Base-by-base conservation (phyloP, 352 stramenopile species). In the Globisporangium nunn region DNA sequence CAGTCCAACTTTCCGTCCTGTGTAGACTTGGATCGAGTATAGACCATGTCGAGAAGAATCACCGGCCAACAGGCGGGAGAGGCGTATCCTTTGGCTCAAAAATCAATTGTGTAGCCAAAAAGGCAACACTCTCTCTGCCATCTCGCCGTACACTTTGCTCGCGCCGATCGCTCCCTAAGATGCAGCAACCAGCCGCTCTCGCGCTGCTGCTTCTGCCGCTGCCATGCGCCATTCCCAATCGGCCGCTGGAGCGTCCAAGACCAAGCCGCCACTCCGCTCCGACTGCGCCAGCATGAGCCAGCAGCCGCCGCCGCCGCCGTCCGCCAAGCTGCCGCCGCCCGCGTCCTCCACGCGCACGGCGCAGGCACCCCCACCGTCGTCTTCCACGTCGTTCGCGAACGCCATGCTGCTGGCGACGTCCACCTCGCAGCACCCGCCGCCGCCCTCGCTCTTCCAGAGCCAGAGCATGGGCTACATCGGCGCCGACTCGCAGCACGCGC, bases 401-500 rank as follows among this genome's bases (percentile, higher is more conserved):
- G 39, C 23, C 18, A 54, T 51, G 44, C 44, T 59, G 12, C 44
- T 54, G 39, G 29, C 56, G 39, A 40, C 53, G 37, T 50, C 58
- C 2, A 12, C 35, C 35, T 4, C 35, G 8, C 35, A 41, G 10
- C 35, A 41, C 11, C 11, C 2, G 37, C 37, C 15, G 11, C 58
- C 52, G 11, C 58, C 54, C 8, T 53, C 58, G 43, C 45, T 49
- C 29, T 52, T 63, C 28, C 57, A 63, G 29, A 53, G 18, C 1
- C 50, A 57, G 6, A 63, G 45, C 50, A 47, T 54, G 28, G 58
- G 58, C 2, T 50, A 28, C 30, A 52, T 50, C 11, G 41, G 43
- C 12, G 58, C 43, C n/a, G 58, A 55, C 51, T 49, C 51, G 53
- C 53, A 59, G 31, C 52, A 58, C 18, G 37, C 40, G 35, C 44